These are phyloP conservation scores for Botrytis byssoidea DNA, from an alignment of 2,329 filamentous ascomycete species.

Conservation along the genomic window DNA sequence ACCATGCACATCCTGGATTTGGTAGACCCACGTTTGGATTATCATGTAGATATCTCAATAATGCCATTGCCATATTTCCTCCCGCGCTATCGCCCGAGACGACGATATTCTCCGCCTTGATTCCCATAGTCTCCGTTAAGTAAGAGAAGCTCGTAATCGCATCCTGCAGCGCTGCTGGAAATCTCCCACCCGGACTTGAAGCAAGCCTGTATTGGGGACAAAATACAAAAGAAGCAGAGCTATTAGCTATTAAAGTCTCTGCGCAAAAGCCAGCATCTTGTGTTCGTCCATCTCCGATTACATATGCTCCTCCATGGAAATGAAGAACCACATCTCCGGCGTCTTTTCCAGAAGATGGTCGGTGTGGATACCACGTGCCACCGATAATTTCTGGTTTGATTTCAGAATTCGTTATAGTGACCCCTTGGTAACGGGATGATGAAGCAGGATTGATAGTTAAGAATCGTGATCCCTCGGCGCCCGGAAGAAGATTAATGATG, in stretches of 20 bases:
- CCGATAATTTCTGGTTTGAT: conserved; percentile 25
- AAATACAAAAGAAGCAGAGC: conserved; percentile 43
- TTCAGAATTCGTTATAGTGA: background rate
- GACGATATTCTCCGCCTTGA: conserved; percentile 44
- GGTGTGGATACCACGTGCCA: conserved; percentile 37
- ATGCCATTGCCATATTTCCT: conserved; percentile 45
- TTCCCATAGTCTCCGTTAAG: conserved; percentile 40
- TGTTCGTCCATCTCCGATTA: conserved; percentile 45
- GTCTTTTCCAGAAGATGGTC: background rate
- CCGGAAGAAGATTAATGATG: background rate
- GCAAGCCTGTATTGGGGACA: conserved; percentile 49
- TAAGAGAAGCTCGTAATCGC: conserved; percentile 47
- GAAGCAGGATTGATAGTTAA: background rate
- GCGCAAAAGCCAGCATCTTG: conserved; percentile 39
- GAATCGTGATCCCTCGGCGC: background rate
- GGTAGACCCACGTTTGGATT: conserved; percentile 39
- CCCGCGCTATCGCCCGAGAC: conserved; percentile 52
- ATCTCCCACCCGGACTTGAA: conserved; percentile 44
- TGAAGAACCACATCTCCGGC: conserved; percentile 44
- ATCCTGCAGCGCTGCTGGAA: conserved; percentile 53
- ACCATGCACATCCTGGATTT: conserved; percentile 41
- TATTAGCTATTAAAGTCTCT: conserved; percentile 41
- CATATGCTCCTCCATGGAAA: conserved; percentile 50
- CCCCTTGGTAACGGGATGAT: background rate
- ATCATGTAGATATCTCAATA: conserved; percentile 48